phyloP scores from a whole-genome alignment of 768 basidiomycete species.

The Suillus subalutaceus region DNA sequence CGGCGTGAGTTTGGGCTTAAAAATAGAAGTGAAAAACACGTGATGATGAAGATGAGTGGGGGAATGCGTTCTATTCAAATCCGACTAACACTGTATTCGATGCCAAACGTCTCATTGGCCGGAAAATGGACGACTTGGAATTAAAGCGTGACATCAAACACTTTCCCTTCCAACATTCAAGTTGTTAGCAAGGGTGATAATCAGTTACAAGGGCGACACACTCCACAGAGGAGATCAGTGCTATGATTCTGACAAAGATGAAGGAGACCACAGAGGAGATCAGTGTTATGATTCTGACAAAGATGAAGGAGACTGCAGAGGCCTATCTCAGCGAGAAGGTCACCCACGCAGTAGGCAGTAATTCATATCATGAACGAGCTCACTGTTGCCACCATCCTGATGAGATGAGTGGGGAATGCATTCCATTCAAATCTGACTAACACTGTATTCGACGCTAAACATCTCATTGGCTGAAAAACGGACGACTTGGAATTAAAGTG shows the following conservation, averaged over 20 bases:
- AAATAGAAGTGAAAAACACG: no score
- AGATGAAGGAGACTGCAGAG: conserved; percentile 99
- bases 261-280: conserved; percentile 70
- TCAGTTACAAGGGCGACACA: conserved; percentile 76
- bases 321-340: conserved; percentile 96
- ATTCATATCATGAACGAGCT: no score
- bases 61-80: conserved; percentile 89
- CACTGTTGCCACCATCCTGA: no score
- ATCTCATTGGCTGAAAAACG: no score
- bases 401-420: no score
- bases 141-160: conserved; percentile 85
- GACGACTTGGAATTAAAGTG: no score
- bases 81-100: conserved; percentile 95
- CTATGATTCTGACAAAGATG: no score
- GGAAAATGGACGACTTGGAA: conserved; percentile 79
- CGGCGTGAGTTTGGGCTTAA: no score
- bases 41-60: no score
- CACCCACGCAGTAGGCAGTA: conserved; percentile 81
- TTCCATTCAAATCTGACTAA: no score
- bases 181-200: conserved; percentile 77
- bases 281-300: conserved; percentile 90
- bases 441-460: no score
- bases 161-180: conserved; percentile 69
- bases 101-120: conserved; percentile 94
- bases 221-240: conserved; percentile 21